Conservation (phyloP, 2,329 filamentous ascomycete species). For the Aureobasidium lini region DNA sequence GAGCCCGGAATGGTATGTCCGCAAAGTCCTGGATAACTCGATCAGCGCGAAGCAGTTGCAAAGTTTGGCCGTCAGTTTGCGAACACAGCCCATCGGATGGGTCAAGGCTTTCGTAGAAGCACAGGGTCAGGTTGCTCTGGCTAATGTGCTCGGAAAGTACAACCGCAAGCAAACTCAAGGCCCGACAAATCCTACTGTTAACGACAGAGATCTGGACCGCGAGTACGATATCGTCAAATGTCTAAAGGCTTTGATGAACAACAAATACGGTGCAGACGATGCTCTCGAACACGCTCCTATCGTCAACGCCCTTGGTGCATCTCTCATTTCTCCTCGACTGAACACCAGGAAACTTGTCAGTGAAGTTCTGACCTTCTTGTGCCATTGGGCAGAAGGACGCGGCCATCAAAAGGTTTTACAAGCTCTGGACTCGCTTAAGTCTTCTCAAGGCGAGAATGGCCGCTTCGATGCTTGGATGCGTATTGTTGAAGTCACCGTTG, state of each 20-base stretch:
- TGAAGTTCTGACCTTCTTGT: constrained; percentile 92
- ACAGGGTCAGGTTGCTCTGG: constrained; percentile 91
- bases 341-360: constrained; percentile 92
- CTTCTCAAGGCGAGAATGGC: constrained; percentile 80
- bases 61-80: constrained; percentile 85
- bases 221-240: constrained; percentile 98
- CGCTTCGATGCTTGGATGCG: constrained; percentile 99
- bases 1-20: constrained; percentile 96
- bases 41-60: constrained; percentile 87
- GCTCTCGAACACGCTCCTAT: constrained; percentile 85
- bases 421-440: constrained; percentile 86
- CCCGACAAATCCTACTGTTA: constrained; percentile 53
- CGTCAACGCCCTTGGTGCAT: constrained; percentile 77
- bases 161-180: constrained; percentile 77
- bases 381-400: constrained; percentile 83
- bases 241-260: constrained; percentile 96
- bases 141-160: constrained; percentile 87
- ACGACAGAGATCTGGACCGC: constrained; percentile 75
- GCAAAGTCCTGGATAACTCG: constrained; percentile 91
- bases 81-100: constrained; percentile 95
- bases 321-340: constrained; percentile 78
- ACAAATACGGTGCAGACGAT: constrained; percentile 97
- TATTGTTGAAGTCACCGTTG: constrained; percentile 91
- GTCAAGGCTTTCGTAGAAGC: constrained; percentile 95
- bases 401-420: constrained; percentile 92